phyloP scores from a whole-genome alignment of 495 filamentous ascomycete species.

The Cudoniella acicularis region DNA sequence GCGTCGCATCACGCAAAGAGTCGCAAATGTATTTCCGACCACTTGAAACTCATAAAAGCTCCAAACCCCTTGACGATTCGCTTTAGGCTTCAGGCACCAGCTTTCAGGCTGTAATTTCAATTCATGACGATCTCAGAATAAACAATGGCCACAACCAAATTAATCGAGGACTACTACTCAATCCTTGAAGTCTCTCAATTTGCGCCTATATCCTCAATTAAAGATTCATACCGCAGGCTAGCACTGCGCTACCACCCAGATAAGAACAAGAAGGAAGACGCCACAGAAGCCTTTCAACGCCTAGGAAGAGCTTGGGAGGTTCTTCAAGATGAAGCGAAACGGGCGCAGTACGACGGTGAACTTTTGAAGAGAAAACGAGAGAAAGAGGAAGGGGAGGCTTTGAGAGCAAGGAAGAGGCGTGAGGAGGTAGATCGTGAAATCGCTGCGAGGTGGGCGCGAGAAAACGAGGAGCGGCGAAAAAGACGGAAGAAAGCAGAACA shows the following conservation, averaged over 20 bases:
- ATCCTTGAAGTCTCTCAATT: conserved; percentile 33
- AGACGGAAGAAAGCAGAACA: neutral
- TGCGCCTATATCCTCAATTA: conserved; percentile 39
- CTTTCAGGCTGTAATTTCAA: too few species aligned
- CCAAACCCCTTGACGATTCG: too few species aligned
- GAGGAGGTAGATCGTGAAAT: conserved; percentile 10
- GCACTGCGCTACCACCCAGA: conserved; percentile 60
- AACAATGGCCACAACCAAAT: neutral
- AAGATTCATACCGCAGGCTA: conserved; percentile 40
- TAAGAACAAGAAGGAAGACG: conserved; percentile 45
- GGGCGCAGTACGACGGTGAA: conserved; percentile 10
- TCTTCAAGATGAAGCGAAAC: conserved; percentile 2
- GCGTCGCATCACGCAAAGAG: too few species aligned
- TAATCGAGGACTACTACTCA: conserved; percentile 31
- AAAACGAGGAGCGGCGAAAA: conserved; percentile 8
- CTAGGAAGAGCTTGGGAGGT: conserved; percentile 16
- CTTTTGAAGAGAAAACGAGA: conserved; percentile 17
- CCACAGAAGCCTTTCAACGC: conserved; percentile 40
- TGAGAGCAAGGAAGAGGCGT: conserved; percentile 8
- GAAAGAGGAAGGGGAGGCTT: conserved; percentile 10
- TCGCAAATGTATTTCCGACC: too few species aligned
- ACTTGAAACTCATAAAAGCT: too few species aligned
- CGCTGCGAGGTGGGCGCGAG: neutral
- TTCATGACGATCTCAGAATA: too few species aligned
- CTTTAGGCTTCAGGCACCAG: too few species aligned